Conservation (phyloP, 192 early-diverging fungal genomes). For the Allomyces javanicus region DNA sequence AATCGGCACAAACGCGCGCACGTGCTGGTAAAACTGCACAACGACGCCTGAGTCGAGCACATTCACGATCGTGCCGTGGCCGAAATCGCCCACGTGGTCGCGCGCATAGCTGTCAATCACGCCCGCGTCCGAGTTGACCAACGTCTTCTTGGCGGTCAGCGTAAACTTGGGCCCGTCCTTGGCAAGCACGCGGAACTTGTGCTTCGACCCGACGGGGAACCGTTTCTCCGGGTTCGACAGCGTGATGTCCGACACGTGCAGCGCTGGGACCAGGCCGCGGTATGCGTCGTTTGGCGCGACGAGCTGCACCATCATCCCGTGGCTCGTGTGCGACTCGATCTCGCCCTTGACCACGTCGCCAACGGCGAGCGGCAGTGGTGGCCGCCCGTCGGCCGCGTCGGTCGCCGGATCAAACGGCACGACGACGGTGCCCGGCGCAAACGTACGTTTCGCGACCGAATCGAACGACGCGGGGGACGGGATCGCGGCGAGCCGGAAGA, state of each 20-base stretch:
- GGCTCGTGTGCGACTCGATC: neutral
- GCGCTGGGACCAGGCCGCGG: conserved; percentile 9
- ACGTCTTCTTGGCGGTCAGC: conserved; percentile 7
- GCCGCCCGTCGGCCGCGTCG: neutral
- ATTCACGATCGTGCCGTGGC: conserved; percentile 39
- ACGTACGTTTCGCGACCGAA: conserved; percentile 19
- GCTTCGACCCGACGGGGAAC: conserved; percentile 1
- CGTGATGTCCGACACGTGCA: conserved; percentile 10
- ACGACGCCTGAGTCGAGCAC: conserved; percentile 45
- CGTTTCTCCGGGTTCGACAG: conserved; percentile 8
- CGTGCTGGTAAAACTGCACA: conserved; percentile 58
- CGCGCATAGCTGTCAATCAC: conserved; percentile 37
- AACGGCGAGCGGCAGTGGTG: conserved; percentile 28
- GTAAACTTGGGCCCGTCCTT: neutral
- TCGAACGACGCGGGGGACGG: neutral
- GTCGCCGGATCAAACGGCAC: neutral
- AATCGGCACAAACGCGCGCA: conserved; percentile 47
- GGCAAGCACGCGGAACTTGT: conserved; percentile 5
- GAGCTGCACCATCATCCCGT: neutral
- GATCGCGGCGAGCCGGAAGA: neutral
- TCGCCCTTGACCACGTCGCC: conserved; percentile 53
- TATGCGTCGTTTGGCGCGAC: conserved; percentile 4
- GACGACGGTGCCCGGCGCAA: neutral
- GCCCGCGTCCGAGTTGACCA: conserved; percentile 51
- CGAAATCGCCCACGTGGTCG: conserved; percentile 34